Base-by-base conservation (phyloP, 2,329 filamentous ascomycete species). In the Cytospora piceae region DNA sequence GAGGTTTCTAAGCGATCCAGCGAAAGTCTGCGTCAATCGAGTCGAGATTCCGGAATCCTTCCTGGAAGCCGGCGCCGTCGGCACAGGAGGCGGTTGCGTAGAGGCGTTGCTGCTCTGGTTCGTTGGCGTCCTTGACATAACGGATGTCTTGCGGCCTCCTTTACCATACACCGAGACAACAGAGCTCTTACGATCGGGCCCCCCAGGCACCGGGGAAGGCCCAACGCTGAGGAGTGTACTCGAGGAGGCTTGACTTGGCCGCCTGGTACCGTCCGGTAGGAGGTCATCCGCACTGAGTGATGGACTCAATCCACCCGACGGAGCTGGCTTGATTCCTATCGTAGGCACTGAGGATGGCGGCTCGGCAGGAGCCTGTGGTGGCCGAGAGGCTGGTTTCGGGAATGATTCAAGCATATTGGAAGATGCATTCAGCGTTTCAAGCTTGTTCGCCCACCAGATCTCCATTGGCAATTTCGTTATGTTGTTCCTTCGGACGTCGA, bases 401-500 rank as follows among this genome's bases (percentile, higher is more conserved):
- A 99, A 98, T 51, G 87, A 88, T 59, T 94, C 90, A 24, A 99
- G 83, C 8, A 98, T 90, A 71, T 99, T 99, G 14, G 95, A 97
- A 0, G 94, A 98, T 15, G 96, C 89, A 72, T 99, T 99, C 66
- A 99, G 85, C 0, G 90, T 94, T 77, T 98, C 94, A 63, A 99
- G 79, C 74, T 90, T 93, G 71, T 90, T 90, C 60, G 94, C 94
- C 83, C 92, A 94, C 95, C 95, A 99, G n/a, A 99, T 85, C 74
- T 99, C 95, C 74, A 92, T 87, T 2, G 95, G 95, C 37, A 99
- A 82, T 73, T 90, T 90, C 70, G 90, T 90, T 65, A 99, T 85
- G 73, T 98, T 99, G 80, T 98, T 99, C 74, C 95, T 93, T 69
- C 94, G 87, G 22, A 98, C 85, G 74, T 99, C 94, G 51, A 99